phyloP scores from a whole-genome alignment of 306 rosid genomes.

The Carpinus viminea region DNA sequence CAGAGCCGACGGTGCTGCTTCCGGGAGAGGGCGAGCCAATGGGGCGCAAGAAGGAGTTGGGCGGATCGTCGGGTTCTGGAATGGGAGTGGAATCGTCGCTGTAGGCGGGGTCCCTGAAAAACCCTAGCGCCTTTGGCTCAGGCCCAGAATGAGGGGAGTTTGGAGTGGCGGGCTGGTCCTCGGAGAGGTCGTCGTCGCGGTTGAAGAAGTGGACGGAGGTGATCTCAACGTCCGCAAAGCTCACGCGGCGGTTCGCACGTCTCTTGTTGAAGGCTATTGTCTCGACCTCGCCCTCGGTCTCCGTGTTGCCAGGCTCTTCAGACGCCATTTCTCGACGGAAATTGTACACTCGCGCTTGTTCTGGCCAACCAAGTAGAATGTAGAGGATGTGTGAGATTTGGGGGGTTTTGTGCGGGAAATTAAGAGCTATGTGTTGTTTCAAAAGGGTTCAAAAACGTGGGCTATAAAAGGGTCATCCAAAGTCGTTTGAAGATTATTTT shows the following conservation, averaged over 20 bases:
- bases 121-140: slow-evolving; percentile 38
- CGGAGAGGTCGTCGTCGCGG: slow-evolving; percentile 64
- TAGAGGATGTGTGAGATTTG: no score
- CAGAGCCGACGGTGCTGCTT: slow-evolving; percentile 47
- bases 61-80: slow-evolving; percentile 17
- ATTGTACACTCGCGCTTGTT: neutral
- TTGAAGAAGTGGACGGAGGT: slow-evolving; percentile 89
- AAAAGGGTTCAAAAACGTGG: no score
- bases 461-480: no score
- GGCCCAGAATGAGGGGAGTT: slow-evolving; percentile 27
- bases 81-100: slow-evolving; percentile 46
- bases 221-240: slow-evolving; percentile 93
- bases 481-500: no score
- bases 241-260: slow-evolving; percentile 73
- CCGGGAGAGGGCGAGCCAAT: slow-evolving; percentile 54
- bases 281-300: slow-evolving; percentile 48
- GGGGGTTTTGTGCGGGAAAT: no score
- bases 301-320: slow-evolving; percentile 51
- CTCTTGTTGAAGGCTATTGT: slow-evolving; percentile 48
- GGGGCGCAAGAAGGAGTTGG: slow-evolving; percentile 48
- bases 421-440: no score
- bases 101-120: slow-evolving; percentile 61
- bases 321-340: slow-evolving; percentile 42
- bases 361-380: no score
- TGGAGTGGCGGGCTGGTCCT: slow-evolving; percentile 40